Percentiles rank a stretch among this genome's conserved stretches.
Evolutionary conservation across 208 protist genomes (phyloP).

Genomic region (Novymonas esmeraldas): DNA sequence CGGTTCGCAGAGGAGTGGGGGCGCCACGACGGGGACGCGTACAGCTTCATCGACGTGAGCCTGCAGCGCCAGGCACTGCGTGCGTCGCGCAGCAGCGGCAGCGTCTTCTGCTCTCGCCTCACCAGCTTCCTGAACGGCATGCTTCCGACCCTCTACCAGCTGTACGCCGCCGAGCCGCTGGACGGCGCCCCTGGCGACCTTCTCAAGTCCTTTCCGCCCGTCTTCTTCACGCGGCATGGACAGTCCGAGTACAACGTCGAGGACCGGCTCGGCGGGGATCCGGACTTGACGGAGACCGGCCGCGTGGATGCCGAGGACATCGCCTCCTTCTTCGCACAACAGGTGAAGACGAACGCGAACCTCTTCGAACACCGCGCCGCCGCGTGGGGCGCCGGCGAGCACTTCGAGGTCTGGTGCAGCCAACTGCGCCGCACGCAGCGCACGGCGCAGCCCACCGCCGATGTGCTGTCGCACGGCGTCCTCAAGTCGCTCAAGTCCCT

Average conservation of each 20-base stretch:
- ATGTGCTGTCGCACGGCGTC: conserved; percentile 44
- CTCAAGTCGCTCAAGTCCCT: conserved; percentile 59
- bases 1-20: conserved; percentile 68
- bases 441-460: conserved; percentile 62
- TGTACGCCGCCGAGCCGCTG: conserved; percentile 56
- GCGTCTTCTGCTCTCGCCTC: conserved; percentile 67
- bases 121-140: conserved; percentile 65
- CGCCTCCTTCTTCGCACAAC: conserved; percentile 56
- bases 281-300: conserved; percentile 66
- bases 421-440: conserved; percentile 67
- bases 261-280: conserved; percentile 81
- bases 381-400: conserved; percentile 43
- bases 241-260: conserved; percentile 87
- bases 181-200: conserved; percentile 45
- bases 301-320: conserved; percentile 55
- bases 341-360: conserved; percentile 48
- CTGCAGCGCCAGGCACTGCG: conserved; percentile 47
- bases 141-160: conserved; percentile 45
- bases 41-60: conserved; percentile 57
- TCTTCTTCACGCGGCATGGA: conserved; percentile 85
- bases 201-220: conserved; percentile 56
- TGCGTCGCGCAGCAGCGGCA: conserved; percentile 47
- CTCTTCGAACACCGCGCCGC: conserved; percentile 44
- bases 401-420: conserved; percentile 86
- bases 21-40: conserved; percentile 5